Evolutionary conservation across 1,284 basidiomycete genomes (phyloP).

Genomic region (Ustilago tritici): DNA sequence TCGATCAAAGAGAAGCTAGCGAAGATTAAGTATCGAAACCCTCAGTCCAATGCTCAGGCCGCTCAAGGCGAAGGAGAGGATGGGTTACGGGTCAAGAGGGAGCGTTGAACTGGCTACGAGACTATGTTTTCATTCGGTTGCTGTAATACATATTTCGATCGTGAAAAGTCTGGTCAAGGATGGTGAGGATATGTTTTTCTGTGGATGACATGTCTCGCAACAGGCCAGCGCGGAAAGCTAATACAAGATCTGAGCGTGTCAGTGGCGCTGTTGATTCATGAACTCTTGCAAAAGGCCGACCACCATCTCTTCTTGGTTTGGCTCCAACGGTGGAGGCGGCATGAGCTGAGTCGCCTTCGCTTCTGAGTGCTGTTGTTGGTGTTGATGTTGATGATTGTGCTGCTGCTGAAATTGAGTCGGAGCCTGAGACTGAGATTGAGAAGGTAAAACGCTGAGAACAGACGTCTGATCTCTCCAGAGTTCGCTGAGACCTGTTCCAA

Average conservation of each 20-base stretch:
- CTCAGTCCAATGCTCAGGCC: background rate
- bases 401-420: background rate
- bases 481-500: background rate
- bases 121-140: background rate
- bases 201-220: too few relatives aligned
- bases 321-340: background rate
- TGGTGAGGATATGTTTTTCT: too few relatives aligned
- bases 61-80: background rate
- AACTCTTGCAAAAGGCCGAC: conserved; percentile 18
- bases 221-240: background rate
- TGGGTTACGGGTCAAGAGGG: background rate
- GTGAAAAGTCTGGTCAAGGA: too few relatives aligned
- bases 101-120: background rate
- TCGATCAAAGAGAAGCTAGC: conserved; percentile 24
- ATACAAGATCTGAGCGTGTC: background rate
- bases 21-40: conserved; percentile 11
- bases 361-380: background rate
- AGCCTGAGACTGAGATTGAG: background rate
- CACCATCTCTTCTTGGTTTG: conserved; percentile 17
- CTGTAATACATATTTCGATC: background rate
- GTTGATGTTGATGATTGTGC: conserved; percentile 8
- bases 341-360: background rate
- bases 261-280: conserved; percentile 8
- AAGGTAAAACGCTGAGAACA: background rate
- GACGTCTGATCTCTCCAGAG: background rate